These are phyloP conservation scores for Isoetes taiwanensis DNA, from an alignment of 75 land plant genomes.

Conservation along the genomic window DNA sequence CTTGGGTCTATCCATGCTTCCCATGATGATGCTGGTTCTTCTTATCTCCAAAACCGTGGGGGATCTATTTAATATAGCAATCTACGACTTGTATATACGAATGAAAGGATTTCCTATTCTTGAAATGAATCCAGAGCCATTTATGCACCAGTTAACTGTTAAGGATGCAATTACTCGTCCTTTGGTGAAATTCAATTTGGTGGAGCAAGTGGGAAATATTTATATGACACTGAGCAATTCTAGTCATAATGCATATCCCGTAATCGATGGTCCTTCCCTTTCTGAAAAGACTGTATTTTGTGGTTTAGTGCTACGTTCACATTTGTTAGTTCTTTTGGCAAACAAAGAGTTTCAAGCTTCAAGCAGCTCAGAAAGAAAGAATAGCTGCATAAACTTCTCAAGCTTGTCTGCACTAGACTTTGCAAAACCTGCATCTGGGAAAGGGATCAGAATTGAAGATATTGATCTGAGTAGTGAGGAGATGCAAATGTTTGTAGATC, in stretches of 20 bases:
- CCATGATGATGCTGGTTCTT: neutral
- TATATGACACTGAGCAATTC: neutral
- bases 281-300: neutral
- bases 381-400: constrained; percentile 19
- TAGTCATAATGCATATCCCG: neutral
- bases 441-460: constrained; percentile 43
- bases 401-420: constrained; percentile 43
- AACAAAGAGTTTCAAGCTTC: neutral
- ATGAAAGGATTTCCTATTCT: neutral
- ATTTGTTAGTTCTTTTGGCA: neutral
- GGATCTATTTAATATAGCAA: neutral
- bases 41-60: neutral
- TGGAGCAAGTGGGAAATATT: neutral
- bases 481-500: constrained; percentile 80
- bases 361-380: constrained; percentile 18
- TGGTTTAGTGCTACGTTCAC: neutral
- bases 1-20: no score
- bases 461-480: constrained; percentile 46
- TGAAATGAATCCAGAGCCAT: neutral
- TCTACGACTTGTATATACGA: neutral
- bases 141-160: neutral
- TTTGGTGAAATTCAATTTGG: neutral
- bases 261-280: neutral
- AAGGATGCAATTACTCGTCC: neutral
- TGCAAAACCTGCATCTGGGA: constrained; percentile 65